Evolutionary conservation across 2,329 filamentous ascomycete species (phyloP).

Genomic region (Ascochyta lentis): DNA sequence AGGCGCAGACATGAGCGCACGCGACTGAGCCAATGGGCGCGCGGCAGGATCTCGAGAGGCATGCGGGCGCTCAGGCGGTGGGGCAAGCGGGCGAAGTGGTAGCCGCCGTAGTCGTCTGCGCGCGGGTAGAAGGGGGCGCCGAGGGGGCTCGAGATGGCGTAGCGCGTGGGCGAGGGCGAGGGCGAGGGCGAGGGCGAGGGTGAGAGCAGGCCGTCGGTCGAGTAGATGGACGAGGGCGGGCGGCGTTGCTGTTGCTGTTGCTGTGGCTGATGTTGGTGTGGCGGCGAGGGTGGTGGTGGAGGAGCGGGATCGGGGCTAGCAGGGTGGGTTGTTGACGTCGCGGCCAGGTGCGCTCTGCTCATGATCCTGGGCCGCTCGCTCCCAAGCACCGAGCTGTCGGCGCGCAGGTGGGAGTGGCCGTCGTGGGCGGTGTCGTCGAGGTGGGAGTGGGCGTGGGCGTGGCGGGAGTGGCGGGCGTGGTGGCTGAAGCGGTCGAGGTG

Average conservation of each 20-base stretch:
- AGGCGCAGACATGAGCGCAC: conserved; percentile 46
- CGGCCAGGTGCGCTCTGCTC: conserved; percentile 5
- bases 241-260: background rate
- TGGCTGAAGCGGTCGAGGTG: background rate
- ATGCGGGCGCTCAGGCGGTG: conserved; percentile 34
- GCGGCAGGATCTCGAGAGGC: conserved; percentile 38
- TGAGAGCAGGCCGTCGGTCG: conserved; percentile 1
- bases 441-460: background rate
- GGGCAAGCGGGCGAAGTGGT: conserved; percentile 21
- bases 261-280: too few relatives aligned
- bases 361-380: conserved; percentile 18
- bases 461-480: too few relatives aligned
- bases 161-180: conserved; percentile 7
- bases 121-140: conserved; percentile 26
- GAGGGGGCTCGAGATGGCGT: conserved; percentile 25
- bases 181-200: conserved; percentile 8
- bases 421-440: too few relatives aligned
- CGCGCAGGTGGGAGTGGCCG: conserved; percentile 13
- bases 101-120: conserved; percentile 27
- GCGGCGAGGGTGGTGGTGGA: background rate
- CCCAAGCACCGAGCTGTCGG: conserved; percentile 17
- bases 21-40: conserved; percentile 45
- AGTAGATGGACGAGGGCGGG: conserved; percentile 6
- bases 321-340: background rate
- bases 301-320: background rate